Conservation (phyloP, 2,329 filamentous ascomycete genomes). For the Neofusicoccum sp. region DNA sequence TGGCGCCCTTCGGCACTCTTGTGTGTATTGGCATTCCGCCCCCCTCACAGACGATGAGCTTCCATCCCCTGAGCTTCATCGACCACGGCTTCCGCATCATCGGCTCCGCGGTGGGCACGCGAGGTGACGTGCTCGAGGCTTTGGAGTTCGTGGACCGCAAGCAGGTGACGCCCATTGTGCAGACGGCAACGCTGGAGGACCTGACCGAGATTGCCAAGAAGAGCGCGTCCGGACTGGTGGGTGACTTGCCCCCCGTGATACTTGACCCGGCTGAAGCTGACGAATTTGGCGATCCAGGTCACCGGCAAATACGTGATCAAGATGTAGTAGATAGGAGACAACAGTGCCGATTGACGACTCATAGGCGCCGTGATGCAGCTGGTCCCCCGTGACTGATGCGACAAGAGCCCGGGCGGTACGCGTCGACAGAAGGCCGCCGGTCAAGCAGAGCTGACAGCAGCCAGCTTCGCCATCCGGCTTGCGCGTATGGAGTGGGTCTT, state of each 20-base stretch:
- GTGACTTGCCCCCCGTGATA: neutral
- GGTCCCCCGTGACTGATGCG: neutral
- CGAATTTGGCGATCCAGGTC: neutral
- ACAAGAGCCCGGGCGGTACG: neutral
- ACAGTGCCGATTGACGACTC: neutral
- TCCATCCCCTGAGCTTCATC: slow-evolving; percentile 14
- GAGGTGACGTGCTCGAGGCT: slow-evolving; percentile 47
- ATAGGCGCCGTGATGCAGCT: neutral
- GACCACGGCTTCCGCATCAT: slow-evolving; percentile 35
- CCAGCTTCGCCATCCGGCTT: neutral
- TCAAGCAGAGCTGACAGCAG: too few relatives aligned
- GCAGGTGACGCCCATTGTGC: slow-evolving; percentile 4
- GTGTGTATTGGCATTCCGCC: slow-evolving; percentile 31
- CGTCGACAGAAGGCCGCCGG: too few relatives aligned
- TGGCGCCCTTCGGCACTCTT: slow-evolving; percentile 29
- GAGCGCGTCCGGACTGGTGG: slow-evolving; percentile 8
- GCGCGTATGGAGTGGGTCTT: neutral
- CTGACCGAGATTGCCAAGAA: slow-evolving; percentile 9
- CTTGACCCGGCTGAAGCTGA: neutral
- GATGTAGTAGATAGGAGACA: neutral
- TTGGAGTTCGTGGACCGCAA: slow-evolving; percentile 12
- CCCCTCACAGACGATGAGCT: slow-evolving; percentile 15
- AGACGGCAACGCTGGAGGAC: slow-evolving; percentile 7
- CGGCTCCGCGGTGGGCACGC: slow-evolving; percentile 42
- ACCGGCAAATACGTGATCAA: slow-evolving; percentile 11